Evolutionary conservation across 1,284 basidiomycete species (phyloP), one percentile per base, ranked within the genome.

Genomic region (Moesziomyces globuligerus): DNA sequence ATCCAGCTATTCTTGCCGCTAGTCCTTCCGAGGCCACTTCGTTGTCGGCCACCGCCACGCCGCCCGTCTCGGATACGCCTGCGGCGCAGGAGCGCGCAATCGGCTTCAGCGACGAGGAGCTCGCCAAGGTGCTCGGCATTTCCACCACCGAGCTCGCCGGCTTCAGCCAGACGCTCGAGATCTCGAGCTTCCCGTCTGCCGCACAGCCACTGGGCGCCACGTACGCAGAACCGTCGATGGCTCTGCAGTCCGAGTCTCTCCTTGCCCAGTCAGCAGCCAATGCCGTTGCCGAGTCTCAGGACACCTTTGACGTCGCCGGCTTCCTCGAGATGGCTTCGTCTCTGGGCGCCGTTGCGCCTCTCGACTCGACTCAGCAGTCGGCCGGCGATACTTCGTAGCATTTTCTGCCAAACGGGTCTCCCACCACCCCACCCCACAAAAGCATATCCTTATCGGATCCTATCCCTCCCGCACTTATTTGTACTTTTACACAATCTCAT

Each of bases 101-200:
- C 32, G 58, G 50, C 3, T 53, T 67, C 46, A 61, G 52, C 47
- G 69, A 72, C 34, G 59, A 59, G 40, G 69, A 72, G 29, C 64
- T 72, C 21, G 69, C 69, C 55, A 59, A 58, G 18, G 55, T 68
- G 7, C 59, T 72, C 7, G 69, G 69, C 29, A 68, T 72, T 48
- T 67, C 69, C 13, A 67, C 59, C 18, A 54, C 40, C 38, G 68
- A 71, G 20, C 44, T 71, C 13, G 62, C 54, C 11, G 54, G 62
- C 3, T 71, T 66, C 51, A 66, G 62, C 29, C 61, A 66, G 48
- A 57, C 62, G 7, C 48, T 71, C 13, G 59, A 71, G 5, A 41
- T 70, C 26, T 47, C 61, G 26, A 38, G 49, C 4, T 21, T 51
- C 26, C 41, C 43, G 37, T 32, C 42, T 18, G 3, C 48, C 18